Evolutionary conservation across 176 grass and related monocot species (phyloP).

Genomic region (Neostapfia colusana): DNA sequence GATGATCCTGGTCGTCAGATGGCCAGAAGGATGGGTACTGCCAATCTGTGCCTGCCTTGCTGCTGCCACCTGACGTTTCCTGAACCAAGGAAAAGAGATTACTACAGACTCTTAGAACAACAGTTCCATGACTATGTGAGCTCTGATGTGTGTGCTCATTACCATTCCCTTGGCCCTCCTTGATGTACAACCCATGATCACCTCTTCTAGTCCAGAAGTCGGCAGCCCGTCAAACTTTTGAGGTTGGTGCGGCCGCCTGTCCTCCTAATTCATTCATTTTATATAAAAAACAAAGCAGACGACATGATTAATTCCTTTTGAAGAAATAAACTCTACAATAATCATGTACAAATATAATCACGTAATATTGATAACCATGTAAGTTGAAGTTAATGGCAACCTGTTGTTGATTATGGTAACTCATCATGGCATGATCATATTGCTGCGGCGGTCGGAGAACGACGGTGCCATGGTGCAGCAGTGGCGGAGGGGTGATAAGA

Average conservation of each 20-base stretch:
- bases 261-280: slow-evolving; percentile 35
- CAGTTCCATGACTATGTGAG: neutral
- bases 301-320: neutral
- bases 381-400: neutral
- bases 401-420: slow-evolving; percentile 27
- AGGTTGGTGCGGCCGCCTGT: slow-evolving; percentile 37
- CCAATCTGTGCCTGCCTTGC: slow-evolving; percentile 55
- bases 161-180: slow-evolving; percentile 59
- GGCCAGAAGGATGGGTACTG: slow-evolving; percentile 75
- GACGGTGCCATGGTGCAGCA: slow-evolving; percentile 41
- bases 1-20: slow-evolving; percentile 62
- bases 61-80: slow-evolving; percentile 57
- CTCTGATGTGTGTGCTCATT: slow-evolving; percentile 5
- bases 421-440: slow-evolving; percentile 28
- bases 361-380: neutral
- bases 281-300: slow-evolving; percentile 4
- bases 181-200: slow-evolving; percentile 75
- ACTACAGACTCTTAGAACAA: neutral
- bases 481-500: slow-evolving; percentile 42
- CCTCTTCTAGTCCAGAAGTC: slow-evolving; percentile 66
- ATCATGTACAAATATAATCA: neutral
- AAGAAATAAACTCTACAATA: neutral
- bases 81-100: slow-evolving; percentile 20
- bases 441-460: slow-evolving; percentile 40
- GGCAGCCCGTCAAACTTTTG: slow-evolving; percentile 53